These are phyloP conservation scores for Citrus maxima DNA, from an alignment of 345 rosid species.

Conservation along the genomic window DNA sequence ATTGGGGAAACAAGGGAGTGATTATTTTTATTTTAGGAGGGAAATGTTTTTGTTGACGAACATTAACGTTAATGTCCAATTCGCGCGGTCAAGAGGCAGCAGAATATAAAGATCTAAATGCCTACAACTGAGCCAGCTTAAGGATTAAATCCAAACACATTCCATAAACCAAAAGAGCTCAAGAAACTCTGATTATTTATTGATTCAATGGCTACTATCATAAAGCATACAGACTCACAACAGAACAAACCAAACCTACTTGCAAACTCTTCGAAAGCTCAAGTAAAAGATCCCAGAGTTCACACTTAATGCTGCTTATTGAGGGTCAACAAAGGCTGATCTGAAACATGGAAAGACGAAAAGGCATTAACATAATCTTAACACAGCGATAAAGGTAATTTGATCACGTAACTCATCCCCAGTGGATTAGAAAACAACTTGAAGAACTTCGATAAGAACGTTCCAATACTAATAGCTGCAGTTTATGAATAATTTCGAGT, in stretches of 20 bases:
- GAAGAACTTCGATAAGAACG: background rate
- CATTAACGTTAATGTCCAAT: too few species aligned
- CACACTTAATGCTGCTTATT: background rate
- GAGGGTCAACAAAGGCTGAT: background rate
- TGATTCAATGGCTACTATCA: background rate
- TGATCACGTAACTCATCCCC: background rate
- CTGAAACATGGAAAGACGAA: background rate
- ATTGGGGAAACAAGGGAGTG: too few species aligned
- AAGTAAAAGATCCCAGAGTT: background rate
- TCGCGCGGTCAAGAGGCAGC: too few species aligned
- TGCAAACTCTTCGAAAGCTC: background rate
- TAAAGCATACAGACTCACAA: background rate
- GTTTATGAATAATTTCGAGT: background rate
- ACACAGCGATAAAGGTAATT: background rate
- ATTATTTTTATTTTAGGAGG: background rate
- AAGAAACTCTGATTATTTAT: background rate
- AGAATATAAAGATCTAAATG: too few species aligned
- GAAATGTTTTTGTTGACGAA: too few species aligned
- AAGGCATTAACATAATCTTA: background rate
- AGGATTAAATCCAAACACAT: too few species aligned
- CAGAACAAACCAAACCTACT: background rate
- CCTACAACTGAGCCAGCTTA: too few species aligned
- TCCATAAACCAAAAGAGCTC: background rate
- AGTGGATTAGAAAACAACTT: background rate
- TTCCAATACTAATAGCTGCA: background rate